Percentiles rank a stretch among this genome's conserved stretches.
Evolutionary conservation across 163 green algal genomes (phyloP).

Genomic region (Picocystis sp.): DNA sequence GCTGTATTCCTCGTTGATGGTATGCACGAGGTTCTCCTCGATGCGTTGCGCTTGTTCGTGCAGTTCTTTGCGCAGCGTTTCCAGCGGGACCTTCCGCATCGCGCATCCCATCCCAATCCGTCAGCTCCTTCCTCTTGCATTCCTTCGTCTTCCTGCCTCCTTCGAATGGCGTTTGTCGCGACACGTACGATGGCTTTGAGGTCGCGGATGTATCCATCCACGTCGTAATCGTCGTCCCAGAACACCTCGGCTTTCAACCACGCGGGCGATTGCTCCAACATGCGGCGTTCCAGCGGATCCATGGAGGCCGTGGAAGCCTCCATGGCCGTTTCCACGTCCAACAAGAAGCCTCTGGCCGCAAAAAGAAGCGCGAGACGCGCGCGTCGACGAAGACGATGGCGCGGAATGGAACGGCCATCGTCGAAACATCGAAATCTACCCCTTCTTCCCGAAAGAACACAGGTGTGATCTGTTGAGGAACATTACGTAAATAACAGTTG

Average conservation of each 20-base stretch:
- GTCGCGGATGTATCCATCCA: slow-evolving; percentile 57
- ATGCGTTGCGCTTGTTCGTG: slow-evolving; percentile 33
- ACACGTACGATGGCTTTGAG: slow-evolving; percentile 54
- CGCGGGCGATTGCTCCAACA: slow-evolving; percentile 10
- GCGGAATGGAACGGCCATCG: no score
- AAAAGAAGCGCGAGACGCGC: no score
- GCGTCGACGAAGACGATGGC: no score
- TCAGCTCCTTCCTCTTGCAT: no score
- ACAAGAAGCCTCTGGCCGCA: no score
- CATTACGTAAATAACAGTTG: no score
- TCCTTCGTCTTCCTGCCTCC: not conserved
- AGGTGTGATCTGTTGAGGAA: no score
- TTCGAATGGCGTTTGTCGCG: not conserved
- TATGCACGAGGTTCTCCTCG: slow-evolving; percentile 46
- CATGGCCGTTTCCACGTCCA: not conserved
- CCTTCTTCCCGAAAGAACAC: no score
- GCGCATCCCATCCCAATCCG: not conserved
- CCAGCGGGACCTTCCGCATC: slow-evolving; percentile 56
- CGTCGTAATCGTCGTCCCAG: slow-evolving; percentile 42
- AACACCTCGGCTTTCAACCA: slow-evolving; percentile 76
- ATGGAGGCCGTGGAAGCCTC: not conserved
- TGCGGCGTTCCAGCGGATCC: not conserved
- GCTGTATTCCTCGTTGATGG: slow-evolving; percentile 91
- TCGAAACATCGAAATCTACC: no score
- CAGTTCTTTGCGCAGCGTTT: slow-evolving; percentile 60